Conservation (phyloP, 108 stramenopile genomes). For the Cyclotella baltica region DNA sequence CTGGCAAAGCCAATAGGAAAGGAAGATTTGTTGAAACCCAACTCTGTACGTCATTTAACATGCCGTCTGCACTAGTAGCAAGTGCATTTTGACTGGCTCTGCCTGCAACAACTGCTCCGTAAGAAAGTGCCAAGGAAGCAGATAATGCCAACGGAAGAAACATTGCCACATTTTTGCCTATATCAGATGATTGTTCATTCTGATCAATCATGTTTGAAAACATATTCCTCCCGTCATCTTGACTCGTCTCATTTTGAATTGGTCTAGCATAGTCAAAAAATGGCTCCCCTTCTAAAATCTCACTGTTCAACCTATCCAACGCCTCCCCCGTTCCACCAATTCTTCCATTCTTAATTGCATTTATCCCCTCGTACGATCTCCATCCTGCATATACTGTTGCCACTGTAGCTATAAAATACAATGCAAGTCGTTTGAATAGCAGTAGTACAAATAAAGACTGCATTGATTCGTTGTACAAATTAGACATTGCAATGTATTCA, state of each 20-base stretch:
- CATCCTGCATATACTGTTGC: constrained; percentile 38
- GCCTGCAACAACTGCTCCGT: constrained; percentile 2
- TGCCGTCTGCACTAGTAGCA: neutral
- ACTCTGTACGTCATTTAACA: neutral
- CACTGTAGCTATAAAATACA: constrained; percentile 34
- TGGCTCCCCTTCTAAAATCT: constrained; percentile 30
- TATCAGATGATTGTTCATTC: constrained; percentile 23
- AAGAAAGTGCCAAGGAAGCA: constrained; percentile 34
- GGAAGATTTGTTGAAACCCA: neutral
- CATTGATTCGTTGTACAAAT: constrained; percentile 24
- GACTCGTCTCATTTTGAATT: neutral
- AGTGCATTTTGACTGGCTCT: neutral
- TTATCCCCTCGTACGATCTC: constrained; percentile 17
- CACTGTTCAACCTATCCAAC: constrained; percentile 40
- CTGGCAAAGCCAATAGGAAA: constrained; percentile 17
- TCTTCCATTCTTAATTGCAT: neutral
- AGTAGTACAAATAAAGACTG: constrained; percentile 26
- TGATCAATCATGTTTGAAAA: constrained; percentile 34
- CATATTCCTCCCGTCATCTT: constrained; percentile 9
- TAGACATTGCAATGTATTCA: constrained; percentile 6
- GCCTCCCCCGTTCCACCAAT: constrained; percentile 33
- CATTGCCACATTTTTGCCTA: constrained; percentile 21
- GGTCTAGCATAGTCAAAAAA: neutral
- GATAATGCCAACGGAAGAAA: constrained; percentile 27
- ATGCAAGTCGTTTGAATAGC: constrained; percentile 27